Percentiles rank a stretch among this genome's conserved stretches.
phyloP scores from a whole-genome alignment of 1,139 yeast genomes.

The Kurtzmaniella natalensis region DNA sequence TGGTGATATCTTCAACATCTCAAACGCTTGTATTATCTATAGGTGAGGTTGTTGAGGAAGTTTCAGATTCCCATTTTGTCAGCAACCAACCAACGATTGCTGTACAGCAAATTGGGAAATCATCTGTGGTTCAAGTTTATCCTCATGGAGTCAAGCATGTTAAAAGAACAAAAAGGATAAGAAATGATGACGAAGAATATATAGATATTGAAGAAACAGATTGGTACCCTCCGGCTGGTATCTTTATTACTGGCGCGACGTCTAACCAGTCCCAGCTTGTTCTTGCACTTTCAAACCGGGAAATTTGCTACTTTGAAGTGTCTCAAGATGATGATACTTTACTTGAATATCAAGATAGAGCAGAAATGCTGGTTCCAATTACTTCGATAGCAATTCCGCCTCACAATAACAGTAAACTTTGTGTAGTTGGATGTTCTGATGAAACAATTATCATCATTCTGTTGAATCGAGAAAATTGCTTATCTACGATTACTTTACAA shows the following conservation, averaged over 20 bases:
- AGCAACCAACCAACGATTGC: constrained; percentile 58
- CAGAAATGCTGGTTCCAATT: constrained; percentile 50
- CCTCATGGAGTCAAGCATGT: constrained; percentile 70
- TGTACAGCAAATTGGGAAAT: constrained; percentile 64
- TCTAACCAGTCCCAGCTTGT: constrained; percentile 66
- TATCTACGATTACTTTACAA: constrained; percentile 64
- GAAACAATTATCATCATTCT: constrained; percentile 68
- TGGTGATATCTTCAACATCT: constrained; percentile 59
- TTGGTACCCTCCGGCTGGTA: constrained; percentile 87
- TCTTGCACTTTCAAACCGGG: constrained; percentile 67
- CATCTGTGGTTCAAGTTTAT: constrained; percentile 70
- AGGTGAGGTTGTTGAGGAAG: constrained; percentile 78
- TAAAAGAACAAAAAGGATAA: constrained; percentile 15
- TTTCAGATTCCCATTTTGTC: constrained; percentile 58
- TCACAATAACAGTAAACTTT: constrained; percentile 41
- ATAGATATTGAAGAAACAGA: constrained; percentile 31
- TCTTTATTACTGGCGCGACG: constrained; percentile 54
- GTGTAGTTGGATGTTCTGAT: constrained; percentile 72
- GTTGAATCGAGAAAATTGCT: constrained; percentile 55
- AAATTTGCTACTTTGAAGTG: constrained; percentile 78
- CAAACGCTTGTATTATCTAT: constrained; percentile 72
- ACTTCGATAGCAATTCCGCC: constrained; percentile 53
- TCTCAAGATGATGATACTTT: constrained; percentile 59
- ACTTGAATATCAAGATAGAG: constrained; percentile 63
- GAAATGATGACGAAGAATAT: constrained; percentile 16